Conservation (phyloP, 2,329 filamentous ascomycete genomes). For the Basipetospora chlamydospora region DNA sequence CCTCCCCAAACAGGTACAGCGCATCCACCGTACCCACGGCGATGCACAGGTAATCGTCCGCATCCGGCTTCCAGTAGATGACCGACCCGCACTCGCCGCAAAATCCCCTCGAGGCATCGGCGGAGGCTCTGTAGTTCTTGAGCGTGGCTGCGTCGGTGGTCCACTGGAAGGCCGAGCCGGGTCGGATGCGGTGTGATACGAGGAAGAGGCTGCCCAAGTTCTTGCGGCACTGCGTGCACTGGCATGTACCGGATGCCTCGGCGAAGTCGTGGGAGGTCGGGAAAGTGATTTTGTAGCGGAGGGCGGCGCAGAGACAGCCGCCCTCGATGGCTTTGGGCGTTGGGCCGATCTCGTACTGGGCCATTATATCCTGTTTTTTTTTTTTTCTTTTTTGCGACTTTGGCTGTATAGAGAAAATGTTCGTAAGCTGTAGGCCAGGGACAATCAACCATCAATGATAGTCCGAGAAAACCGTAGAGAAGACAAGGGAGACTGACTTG, state of each 20-base stretch:
- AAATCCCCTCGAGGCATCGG: constrained; percentile 28
- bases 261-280: constrained; percentile 28
- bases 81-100: constrained; percentile 33
- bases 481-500: no score
- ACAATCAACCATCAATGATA: no score
- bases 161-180: constrained; percentile 20
- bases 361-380: no score
- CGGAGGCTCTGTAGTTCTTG: constrained; percentile 24
- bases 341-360: no score
- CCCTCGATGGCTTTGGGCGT: constrained; percentile 25
- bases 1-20: constrained; percentile 18
- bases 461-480: no score
- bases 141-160: constrained; percentile 17
- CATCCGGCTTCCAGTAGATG: constrained; percentile 28
- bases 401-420: no score
- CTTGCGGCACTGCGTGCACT: constrained; percentile 41
- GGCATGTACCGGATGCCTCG: constrained; percentile 30
- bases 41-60: constrained; percentile 16
- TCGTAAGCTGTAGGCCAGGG: no score
- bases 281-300: constrained; percentile 34
- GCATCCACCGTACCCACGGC: constrained; percentile 30
- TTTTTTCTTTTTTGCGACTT: no score
- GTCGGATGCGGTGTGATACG: constrained; percentile 21
- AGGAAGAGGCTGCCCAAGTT: constrained; percentile 32
- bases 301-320: constrained; percentile 34